These are phyloP conservation scores for Penicillium psychrosexuale DNA, from an alignment of 2,329 filamentous ascomycete genomes.

Conservation along the genomic window DNA sequence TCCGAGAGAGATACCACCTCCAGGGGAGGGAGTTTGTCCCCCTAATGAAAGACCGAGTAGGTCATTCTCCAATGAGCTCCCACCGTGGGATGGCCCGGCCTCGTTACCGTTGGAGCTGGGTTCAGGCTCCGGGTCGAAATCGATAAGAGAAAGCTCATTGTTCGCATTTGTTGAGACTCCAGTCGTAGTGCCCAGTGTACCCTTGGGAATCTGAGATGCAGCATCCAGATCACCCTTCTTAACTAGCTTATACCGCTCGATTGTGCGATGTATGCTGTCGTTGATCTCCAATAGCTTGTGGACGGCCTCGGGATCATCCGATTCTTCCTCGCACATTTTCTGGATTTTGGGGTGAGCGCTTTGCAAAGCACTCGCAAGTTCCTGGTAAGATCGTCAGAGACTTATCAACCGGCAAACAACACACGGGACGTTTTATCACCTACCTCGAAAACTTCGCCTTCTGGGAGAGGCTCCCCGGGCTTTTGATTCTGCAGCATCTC, in stretches of 20 bases:
- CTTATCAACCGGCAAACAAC: not conserved
- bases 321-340: constrained; percentile 99
- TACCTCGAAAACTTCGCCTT: constrained; percentile 67
- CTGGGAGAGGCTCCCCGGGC: constrained; percentile 72
- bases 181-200: constrained; percentile 67
- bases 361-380: constrained; percentile 82
- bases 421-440: not conserved
- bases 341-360: constrained; percentile 98
- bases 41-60: constrained; percentile 82
- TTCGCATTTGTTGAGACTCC: constrained; percentile 63
- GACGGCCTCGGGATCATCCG: constrained; percentile 92
- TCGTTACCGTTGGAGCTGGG: constrained; percentile 47
- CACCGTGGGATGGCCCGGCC: constrained; percentile 48
- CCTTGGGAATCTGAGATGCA: constrained; percentile 77
- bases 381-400: constrained; percentile 46
- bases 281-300: constrained; percentile 96
- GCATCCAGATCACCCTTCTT: constrained; percentile 91
- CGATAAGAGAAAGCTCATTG: constrained; percentile 87
- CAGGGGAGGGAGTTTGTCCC: constrained; percentile 66
- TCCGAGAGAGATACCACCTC: constrained; percentile 80
- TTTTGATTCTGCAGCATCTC: constrained; percentile 85
- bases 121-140: constrained; percentile 64
- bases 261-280: constrained; percentile 95
- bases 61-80: constrained; percentile 79
- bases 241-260: constrained; percentile 90